phyloP scores from a whole-genome alignment of 164 flowering plant genomes.

The Vitis amurensis region DNA sequence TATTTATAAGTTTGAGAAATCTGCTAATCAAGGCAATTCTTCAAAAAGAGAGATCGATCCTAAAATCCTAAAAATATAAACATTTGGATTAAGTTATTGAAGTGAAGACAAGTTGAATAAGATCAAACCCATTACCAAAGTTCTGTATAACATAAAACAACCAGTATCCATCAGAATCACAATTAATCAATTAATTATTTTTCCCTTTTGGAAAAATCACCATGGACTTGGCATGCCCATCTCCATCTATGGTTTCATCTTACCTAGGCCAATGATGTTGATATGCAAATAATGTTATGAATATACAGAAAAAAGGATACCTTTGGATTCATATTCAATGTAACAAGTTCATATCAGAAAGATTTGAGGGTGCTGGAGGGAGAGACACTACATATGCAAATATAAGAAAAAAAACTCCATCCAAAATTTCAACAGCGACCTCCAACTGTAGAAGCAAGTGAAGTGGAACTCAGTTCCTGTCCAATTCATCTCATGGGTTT shows the following conservation, averaged over 20 bases:
- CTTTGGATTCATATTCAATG: constrained; percentile 3
- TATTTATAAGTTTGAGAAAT: neutral
- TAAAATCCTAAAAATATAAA: neutral
- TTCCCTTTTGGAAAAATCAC: constrained; percentile 6
- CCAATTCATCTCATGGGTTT: constrained; percentile 14
- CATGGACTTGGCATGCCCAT: constrained; percentile 7
- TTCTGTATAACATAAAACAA: constrained; percentile 7
- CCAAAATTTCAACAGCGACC: constrained; percentile 3
- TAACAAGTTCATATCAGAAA: neutral
- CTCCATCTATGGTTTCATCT: neutral
- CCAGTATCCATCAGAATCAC: neutral
- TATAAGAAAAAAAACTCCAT: too few relatives aligned
- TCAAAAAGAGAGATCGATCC: neutral
- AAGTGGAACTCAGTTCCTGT: constrained; percentile 4
- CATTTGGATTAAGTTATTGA: neutral
- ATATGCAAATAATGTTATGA: neutral
- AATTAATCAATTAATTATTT: neutral
- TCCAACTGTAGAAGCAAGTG: constrained; percentile 7
- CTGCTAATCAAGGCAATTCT: neutral
- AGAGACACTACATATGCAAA: neutral
- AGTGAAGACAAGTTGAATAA: neutral
- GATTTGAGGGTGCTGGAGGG: neutral
- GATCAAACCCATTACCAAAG: constrained; percentile 15
- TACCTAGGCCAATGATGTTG: neutral
- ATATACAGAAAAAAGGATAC: constrained; percentile 4